Evolutionary conservation across 495 filamentous ascomycete genomes (phyloP), one percentile per base, ranked within the genome.

Genomic region (Xylaria intraflava): DNA sequence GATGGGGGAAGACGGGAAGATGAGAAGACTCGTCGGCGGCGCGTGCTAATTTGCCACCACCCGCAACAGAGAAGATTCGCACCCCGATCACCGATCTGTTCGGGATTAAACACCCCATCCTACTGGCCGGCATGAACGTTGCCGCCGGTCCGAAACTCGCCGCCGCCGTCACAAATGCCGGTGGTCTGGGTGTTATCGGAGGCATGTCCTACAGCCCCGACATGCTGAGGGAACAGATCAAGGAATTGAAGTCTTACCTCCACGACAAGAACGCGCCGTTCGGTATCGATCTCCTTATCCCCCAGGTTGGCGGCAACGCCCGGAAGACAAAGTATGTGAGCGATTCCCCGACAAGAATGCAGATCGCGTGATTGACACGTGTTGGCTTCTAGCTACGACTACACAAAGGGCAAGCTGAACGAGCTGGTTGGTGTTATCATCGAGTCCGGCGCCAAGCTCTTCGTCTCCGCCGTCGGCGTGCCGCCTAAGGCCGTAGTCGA

Each of bases 81-180:
- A 97, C 92, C 30, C 82, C 88, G 46, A 75, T 90, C 66, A 98
- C 93, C 60, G 90, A 94, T 80, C 87, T 95, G 58, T 85, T 97
- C 72, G 86, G 86, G 79, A 96, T 98, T 79, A 90, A 96, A 63
- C 93, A 97, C 74, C 93, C 93, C 27, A 77, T 98, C 67, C 77
- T 97, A 65, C 84, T 97, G 56, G 93, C 93, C 58, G 93, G 93
- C 63, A 98, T 98, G 93, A 97, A 97, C 79, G 94, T 97, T 54
- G 94, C 93, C 44, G 94, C 93, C 45, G 93, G 93, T 43, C 94
- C 94, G 42, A 95, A 91, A 80, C 84, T 98, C 66, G 94, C 93
- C 38, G 93, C 93, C 17, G 93, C 93, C 9, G 93, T 98, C 61
- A 94, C 93, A 53, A 96, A 98, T 73, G 93, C 93, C 27, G 93